These are phyloP conservation scores for Eucalyptus polybractea DNA, from an alignment of 345 rosid species.

Conservation along the genomic window DNA sequence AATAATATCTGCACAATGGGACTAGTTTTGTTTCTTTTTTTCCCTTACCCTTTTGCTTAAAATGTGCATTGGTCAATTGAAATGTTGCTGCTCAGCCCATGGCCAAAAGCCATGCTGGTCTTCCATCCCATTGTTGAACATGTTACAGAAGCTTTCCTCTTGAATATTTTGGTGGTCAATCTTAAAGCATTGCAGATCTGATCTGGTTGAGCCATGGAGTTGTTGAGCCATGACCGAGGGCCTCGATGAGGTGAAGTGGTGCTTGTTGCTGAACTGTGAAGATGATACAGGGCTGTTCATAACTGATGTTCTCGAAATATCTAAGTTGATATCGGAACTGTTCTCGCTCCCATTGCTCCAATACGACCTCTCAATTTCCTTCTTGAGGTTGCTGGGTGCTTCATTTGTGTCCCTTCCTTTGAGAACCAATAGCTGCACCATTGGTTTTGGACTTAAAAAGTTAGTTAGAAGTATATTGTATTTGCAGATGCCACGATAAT, in stretches of 20 bases:
- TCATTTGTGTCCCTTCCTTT: not conserved
- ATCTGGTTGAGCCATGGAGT: not conserved
- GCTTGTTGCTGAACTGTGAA: not conserved
- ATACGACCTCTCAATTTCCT: not conserved
- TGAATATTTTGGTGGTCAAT: not conserved
- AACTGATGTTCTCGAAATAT: not conserved
- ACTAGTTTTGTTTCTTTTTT: not conserved
- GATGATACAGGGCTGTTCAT: not conserved
- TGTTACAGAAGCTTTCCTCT: constrained; percentile 18
- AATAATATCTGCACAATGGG: not conserved
- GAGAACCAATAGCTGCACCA: not conserved
- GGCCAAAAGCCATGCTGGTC: constrained; percentile 1
- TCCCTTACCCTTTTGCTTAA: not conserved
- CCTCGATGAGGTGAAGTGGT: not conserved
- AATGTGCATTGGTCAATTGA: not conserved
- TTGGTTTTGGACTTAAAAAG: not conserved
- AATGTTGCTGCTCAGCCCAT: not conserved
- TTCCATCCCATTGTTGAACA: not conserved
- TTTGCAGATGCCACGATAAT: not conserved
- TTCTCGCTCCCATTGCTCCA: not conserved
- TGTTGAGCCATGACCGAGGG: not conserved
- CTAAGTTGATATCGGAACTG: not conserved
- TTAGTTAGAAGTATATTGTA: not conserved
- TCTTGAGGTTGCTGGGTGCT: not conserved
- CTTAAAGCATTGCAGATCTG: not conserved